Percentiles rank a stretch among this genome's conserved stretches.
Evolutionary conservation across 2,329 filamentous ascomycete genomes (phyloP).

Genomic region (Laburnicola sp.): DNA sequence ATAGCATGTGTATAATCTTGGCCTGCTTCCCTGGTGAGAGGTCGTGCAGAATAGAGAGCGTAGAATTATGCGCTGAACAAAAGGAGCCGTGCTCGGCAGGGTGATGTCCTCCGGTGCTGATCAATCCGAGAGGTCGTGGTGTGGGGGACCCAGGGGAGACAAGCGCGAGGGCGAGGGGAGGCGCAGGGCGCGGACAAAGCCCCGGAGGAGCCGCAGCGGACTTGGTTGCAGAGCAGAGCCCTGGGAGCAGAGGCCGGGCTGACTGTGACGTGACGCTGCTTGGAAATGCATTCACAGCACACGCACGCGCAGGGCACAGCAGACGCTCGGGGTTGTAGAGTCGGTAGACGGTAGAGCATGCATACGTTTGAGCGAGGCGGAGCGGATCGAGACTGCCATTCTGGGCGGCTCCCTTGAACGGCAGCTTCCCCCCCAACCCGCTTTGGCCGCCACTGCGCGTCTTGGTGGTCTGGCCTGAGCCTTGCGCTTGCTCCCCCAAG

Average conservation of each 20-base stretch:
- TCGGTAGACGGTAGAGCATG: not conserved
- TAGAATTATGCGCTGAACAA: no score
- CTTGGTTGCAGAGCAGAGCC: not conserved
- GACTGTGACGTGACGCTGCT: conserved; percentile 6
- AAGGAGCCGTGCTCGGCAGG: no score
- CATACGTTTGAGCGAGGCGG: not conserved
- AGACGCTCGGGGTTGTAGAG: conserved; percentile 1
- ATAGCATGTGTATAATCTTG: not conserved
- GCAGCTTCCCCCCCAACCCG: conserved; percentile 3
- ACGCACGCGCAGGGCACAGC: not conserved
- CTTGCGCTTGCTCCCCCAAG: conserved; percentile 6
- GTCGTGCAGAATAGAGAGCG: no score
- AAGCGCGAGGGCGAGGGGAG: conserved; percentile 2
- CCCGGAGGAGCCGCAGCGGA: not conserved
- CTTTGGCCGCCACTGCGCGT: not conserved
- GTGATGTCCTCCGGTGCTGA: conserved; percentile 32
- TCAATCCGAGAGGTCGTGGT: conserved; percentile 29
- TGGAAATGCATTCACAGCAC: conserved; percentile 10
- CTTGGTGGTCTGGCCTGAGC: not conserved
- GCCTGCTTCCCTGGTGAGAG: no score
- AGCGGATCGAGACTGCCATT: not conserved
- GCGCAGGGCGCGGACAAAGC: conserved; percentile 5
- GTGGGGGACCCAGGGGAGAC: conserved; percentile 18
- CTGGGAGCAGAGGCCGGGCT: not conserved
- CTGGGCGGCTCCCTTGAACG: not conserved